Base-by-base conservation (phyloP, 73 alveolate genomes). In the Paramecium pentaurelia region DNA sequence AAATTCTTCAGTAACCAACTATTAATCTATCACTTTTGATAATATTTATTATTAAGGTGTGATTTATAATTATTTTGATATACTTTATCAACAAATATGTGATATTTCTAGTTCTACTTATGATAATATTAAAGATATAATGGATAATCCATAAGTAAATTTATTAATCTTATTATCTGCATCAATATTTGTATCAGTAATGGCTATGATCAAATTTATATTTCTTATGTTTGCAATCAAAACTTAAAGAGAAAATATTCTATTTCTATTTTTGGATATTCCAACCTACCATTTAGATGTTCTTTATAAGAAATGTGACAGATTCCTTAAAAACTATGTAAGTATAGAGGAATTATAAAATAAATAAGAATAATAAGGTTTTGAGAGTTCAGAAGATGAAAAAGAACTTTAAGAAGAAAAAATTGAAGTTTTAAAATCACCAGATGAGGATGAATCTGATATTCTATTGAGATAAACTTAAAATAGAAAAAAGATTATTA, bases 201-300 rank as follows among this genome's bases (percentile, higher is more conserved):
- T 80, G 58, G 91, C 77, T 0, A 80, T 80, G 91, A 47, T 47
- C 14, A 80, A 47, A 49, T 80, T 80, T 20, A 80, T 80, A 18
- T 27, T 36, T 80, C 51, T 80, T 14, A 80, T 80, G 91, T 47
- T 80, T 27, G 75, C 22, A 14, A 80, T 80, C 9, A 80, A 80
- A 49, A 64, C 44, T 2, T 3, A 45, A 18, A 80, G 75, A 80
- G 91, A 80, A 49, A 80, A 80, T 49, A 47, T 80, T 9, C 20
- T 80, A 10, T 80, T 80, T 80, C 77, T 80, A 47, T 80, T 80
- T 80, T 20, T 80, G 14, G 91, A 80, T 45, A 80, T 80, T 80
- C 91, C 91, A 14, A 22, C 49, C 25, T 18, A 44, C 10, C 42
- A 80, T 42, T 60, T 80, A 44, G 38, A 47, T 25, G 71, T 22